These are phyloP conservation scores for Besnoitia besnoiti DNA, from an alignment of 169 alveolate genomes.

Conservation along the genomic window DNA sequence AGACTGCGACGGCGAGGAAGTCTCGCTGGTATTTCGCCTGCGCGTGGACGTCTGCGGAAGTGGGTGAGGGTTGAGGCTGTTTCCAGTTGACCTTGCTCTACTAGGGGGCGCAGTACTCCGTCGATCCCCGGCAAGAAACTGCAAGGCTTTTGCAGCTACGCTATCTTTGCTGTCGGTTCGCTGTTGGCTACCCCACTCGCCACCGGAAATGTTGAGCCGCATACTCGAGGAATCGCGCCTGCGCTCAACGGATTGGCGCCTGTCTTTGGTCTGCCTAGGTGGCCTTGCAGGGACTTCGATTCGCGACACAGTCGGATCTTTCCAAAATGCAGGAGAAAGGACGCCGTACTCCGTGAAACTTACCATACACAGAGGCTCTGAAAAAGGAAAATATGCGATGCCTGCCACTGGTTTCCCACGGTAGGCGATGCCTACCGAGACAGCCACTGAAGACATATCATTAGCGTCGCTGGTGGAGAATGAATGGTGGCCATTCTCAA, in stretches of 20 bases:
- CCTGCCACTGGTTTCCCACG: constrained; percentile 41
- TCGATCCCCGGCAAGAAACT: background rate
- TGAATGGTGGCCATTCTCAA: constrained; percentile 25
- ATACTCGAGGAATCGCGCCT: background rate
- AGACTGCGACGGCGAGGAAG: background rate
- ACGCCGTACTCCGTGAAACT: constrained; percentile 5
- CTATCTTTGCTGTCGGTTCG: background rate
- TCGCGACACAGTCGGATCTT: background rate
- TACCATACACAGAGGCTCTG: constrained; percentile 2
- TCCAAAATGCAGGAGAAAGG: background rate
- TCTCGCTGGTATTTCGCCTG: constrained; percentile 2
- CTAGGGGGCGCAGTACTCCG: background rate
- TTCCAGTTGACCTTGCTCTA: background rate
- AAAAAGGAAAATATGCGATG: background rate
- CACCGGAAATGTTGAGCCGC: background rate
- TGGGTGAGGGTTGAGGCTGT: background rate
- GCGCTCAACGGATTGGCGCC: background rate
- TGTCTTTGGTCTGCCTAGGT: background rate
- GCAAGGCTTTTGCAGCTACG: background rate
- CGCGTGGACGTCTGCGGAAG: background rate
- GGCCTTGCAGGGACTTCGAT: constrained; percentile 32
- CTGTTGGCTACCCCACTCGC: background rate
- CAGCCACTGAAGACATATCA: constrained; percentile 9
- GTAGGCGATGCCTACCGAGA: constrained; percentile 31
- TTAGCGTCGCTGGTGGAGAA: constrained; percentile 20